Evolutionary conservation across 331 rosid species (phyloP), one percentile per base, ranked within the genome.

Genomic region (Acacia pycnantha): DNA sequence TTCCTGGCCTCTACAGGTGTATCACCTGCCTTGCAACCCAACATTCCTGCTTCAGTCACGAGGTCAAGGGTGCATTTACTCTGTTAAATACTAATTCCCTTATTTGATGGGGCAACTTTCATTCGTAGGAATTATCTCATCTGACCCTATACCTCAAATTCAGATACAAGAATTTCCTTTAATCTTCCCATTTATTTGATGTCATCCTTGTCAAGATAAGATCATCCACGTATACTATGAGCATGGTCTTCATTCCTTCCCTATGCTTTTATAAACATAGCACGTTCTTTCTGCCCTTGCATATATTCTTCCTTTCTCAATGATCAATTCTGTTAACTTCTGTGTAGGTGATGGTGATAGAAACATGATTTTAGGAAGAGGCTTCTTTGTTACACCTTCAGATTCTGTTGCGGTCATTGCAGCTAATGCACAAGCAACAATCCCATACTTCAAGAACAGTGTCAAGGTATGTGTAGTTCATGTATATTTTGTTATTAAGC

Each of bases 381-480:
- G 89, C 29, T 96, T 96, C 85, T 96, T 96, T 48, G 97, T 96
- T 81, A 96, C 99, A 71, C 99, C 99, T 88, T 96, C 99, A 72
- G 99, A 96, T 53, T 96, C 99, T 61, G 97, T 92, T 66, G 99
- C 98, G 56, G 82, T 96, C 82, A 92, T 96, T 77, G 98, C 98
- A 76, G 99, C 98, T 87, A 94, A 94, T 86, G 98, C 97, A 79
- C 89, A 86, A 83, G 93, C 87, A 87, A 90, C 97, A 1, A 94
- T 96, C 83, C 99, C 99, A 2, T 96, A 94, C 82, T 96, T 96
- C 84, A 82, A 54, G 84, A 83, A 82, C 43, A 87, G 95, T 82
- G 89, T 93, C 66, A 94, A 94, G 92, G 99, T 94, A 81, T 74
- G 77, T 62, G 77, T 62, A 82, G 51, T 44, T 82, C 51, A 6